Evolutionary conservation across 495 filamentous ascomycete species (phyloP), one percentile per base, ranked within the genome.

Genomic region (Penicillium chermesinum): DNA sequence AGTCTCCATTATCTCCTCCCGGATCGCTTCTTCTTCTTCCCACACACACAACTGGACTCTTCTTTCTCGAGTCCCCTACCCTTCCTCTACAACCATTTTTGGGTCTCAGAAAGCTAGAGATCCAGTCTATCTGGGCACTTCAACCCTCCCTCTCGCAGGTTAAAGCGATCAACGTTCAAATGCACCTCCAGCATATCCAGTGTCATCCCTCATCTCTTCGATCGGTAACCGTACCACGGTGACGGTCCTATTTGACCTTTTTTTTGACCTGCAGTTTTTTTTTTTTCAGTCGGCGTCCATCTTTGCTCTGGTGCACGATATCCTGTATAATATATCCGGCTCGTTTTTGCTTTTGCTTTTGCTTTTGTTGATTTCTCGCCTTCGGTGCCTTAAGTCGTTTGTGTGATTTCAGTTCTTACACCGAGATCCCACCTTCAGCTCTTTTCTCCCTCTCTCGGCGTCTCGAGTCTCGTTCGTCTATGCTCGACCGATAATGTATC

Each of bases 401-500:
- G 46, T 60, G 15, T 33, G 25, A 40, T 40, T 17, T 40, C 38
- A 16, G 9, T 40, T 2, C 13, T 19, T 40, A 18, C 38, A 7
- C 13, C 12, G n/a, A 39, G 16, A 19, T 20, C 12, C 17, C 7
- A 16, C n/a, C 14, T 10, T 40, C 17, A 16, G 10, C 16, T 19
- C 7, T 13, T 16, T 27, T 44, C 9, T 14, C 25, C 2, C 41
- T 44, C 41, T 43, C 7, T 49, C 20, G 48, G 20, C 36, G 45
- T 41, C 34, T 38, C 17, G 47, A 46, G 30, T 43, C 18, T 27
- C 46, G 38, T 38, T 30, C 53, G 60, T 56, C 52, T 46, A 68
- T 72, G 66, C 61, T 62, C 58, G 27, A 41, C 50, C 61, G 58
- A 73, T 67, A 71, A 78, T 79, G 75, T 77, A 77, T 64, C 75